These are phyloP conservation scores for Zygosaccharomyces pseudobailii DNA, from an alignment of 1,139 yeast genomes.

Conservation along the genomic window DNA sequence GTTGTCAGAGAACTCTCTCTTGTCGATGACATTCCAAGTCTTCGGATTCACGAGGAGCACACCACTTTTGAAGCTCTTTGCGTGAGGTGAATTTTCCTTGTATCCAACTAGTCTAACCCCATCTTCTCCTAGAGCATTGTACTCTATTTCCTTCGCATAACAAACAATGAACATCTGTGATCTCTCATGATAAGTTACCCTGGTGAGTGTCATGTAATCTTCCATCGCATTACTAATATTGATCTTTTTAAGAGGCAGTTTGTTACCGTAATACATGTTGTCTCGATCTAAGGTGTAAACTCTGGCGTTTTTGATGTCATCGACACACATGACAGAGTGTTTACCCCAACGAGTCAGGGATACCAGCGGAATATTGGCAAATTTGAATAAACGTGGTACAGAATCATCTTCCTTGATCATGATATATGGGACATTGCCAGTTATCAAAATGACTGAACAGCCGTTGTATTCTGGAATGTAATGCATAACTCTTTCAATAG, in stretches of 20 bases:
- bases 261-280: conserved; percentile 53
- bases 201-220: conserved; percentile 60
- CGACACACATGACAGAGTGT: conserved; percentile 56
- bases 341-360: conserved; percentile 44
- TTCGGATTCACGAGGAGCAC: conserved; percentile 66
- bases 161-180: conserved; percentile 65
- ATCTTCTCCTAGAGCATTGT: conserved; percentile 71
- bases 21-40: conserved; percentile 75
- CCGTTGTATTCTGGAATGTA: conserved; percentile 57
- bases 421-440: conserved; percentile 71
- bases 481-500: conserved; percentile 63
- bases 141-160: conserved; percentile 56
- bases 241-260: conserved; percentile 55
- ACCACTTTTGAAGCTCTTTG: conserved; percentile 53
- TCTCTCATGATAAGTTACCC: conserved; percentile 66
- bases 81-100: conserved; percentile 47
- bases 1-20: conserved; percentile 58
- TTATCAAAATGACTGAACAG: conserved; percentile 58
- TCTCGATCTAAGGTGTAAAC: conserved; percentile 44
- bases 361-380: conserved; percentile 59
- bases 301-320: conserved; percentile 66
- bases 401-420: conserved; percentile 62
- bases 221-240: conserved; percentile 27
- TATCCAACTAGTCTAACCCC: conserved; percentile 59
- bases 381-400: conserved; percentile 61